Evolutionary conservation across 2,329 filamentous ascomycete species (phyloP).

Genomic region (Scopulariopsis brevicaulis): DNA sequence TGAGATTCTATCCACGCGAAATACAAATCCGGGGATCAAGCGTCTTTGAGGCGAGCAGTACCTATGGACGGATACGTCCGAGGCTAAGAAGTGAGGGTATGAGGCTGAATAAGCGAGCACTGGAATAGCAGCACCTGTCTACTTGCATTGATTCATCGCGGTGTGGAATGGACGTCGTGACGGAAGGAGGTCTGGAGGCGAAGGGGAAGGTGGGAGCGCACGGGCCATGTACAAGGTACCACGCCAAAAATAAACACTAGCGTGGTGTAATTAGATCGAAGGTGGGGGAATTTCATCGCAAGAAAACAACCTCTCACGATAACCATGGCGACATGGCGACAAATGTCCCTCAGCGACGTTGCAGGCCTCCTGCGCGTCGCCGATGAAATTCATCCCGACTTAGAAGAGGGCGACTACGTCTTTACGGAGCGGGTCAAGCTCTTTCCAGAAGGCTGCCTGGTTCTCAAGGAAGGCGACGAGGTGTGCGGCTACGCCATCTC

Average conservation of each 20-base stretch:
- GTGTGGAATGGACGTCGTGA: neutral
- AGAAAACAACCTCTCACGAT: neutral
- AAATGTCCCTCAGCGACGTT: constrained; percentile 14
- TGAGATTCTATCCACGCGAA: too few relatives aligned
- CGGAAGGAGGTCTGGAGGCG: neutral
- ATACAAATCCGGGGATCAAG: too few relatives aligned
- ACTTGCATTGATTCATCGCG: neutral
- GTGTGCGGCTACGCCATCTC: constrained; percentile 22
- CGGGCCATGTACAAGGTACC: neutral
- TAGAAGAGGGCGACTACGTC: constrained; percentile 18
- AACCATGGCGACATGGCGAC: constrained; percentile 15
- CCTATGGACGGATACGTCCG: too few relatives aligned
- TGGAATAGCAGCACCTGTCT: neutral
- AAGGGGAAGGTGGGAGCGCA: neutral
- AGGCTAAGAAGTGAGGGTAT: too few relatives aligned
- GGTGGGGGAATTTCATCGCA: neutral
- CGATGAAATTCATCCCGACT: constrained; percentile 15
- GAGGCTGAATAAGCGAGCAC: neutral
- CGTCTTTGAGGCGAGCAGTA: too few relatives aligned
- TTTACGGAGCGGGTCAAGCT: constrained; percentile 20
- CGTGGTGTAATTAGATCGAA: neutral
- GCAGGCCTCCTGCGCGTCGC: constrained; percentile 13
- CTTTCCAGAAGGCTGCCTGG: constrained; percentile 21
- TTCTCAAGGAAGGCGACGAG: constrained; percentile 12
- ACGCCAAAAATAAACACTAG: neutral